phyloP scores from a whole-genome alignment of 2,329 filamentous ascomycete genomes.

The Fusarium oligoseptatum region DNA sequence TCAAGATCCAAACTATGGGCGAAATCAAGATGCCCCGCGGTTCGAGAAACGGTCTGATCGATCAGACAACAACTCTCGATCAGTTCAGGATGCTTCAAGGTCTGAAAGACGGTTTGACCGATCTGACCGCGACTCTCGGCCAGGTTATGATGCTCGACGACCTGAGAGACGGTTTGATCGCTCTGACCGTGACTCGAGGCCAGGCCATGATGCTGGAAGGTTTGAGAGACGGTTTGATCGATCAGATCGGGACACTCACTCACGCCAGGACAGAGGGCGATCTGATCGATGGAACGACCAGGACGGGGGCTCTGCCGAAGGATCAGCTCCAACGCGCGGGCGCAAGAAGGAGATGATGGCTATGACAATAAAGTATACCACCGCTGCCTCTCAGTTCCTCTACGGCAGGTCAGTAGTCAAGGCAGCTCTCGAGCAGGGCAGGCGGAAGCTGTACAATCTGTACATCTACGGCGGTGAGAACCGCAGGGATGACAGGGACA shows the following conservation, averaged over 20 bases:
- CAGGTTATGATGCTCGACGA: neutral
- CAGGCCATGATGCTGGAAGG: conserved; percentile 5
- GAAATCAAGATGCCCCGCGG: neutral
- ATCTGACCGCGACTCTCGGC: neutral
- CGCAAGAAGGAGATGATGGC: conserved; percentile 52
- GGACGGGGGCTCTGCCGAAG: conserved; percentile 5
- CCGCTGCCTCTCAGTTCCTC: conserved; percentile 90
- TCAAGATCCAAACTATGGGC: neutral
- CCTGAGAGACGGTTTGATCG: conserved; percentile 12
- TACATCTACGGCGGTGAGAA: conserved; percentile 78
- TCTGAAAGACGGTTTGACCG: conserved; percentile 10
- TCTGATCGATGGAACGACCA: conserved; percentile 25
- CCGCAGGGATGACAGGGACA: conserved; percentile 62
- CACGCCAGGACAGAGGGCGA: conserved; percentile 21
- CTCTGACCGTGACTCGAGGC: neutral
- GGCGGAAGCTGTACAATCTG: conserved; percentile 84
- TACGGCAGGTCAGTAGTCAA: conserved; percentile 87
- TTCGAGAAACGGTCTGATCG: conserved; percentile 3
- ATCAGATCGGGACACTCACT: conserved; percentile 1
- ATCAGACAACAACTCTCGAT: neutral
- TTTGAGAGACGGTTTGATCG: neutral
- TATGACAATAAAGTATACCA: conserved; percentile 71
- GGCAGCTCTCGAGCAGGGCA: conserved; percentile 76
- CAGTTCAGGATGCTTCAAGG: neutral
- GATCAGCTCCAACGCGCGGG: conserved; percentile 27